Base-by-base conservation (phyloP, 805 yeast species). In the Nakazawaea siamensis region DNA sequence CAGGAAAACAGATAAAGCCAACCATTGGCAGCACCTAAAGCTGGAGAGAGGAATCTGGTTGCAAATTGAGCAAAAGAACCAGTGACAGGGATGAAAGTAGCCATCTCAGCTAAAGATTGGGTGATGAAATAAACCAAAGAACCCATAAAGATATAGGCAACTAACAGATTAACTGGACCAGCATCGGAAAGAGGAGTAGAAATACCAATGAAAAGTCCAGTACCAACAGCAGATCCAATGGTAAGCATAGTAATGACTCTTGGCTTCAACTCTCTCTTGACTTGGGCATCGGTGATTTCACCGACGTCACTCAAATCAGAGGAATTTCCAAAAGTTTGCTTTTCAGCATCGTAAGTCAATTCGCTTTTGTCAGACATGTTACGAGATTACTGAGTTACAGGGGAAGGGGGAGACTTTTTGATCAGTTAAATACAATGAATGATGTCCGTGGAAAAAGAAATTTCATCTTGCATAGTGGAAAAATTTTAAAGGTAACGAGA, bases 21-120 rank as follows among this genome's bases (percentile, higher is more conserved):
- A 35, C 83, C 82, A 40, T 72, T 74, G 20, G 86, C 76, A 27
- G 76, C 80, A 38, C 88, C 90, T 26, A 77, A 53, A 6, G 87
- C 73, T n/a, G 79, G 80, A 4, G 80, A 73, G 20, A 78, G 54
- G 62, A 79, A 80, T 46, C 81, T 62, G 10, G 80, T 64, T n/a
- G 78, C 67, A 51, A 80, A 80, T 30, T 76, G 82, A 20, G 81
- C 71, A 56, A 80, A 78, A 0, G 85, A 76, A 37, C 77, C 77
- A 1, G 76, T 65, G 27, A 77, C 71, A 7, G 88, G 88, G 13
- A 80, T 75, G 44, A 68, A 76, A 8, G 76, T 80, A 33, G 87
- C 86, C 88, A 81, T 78, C 55, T 81, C 90, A 48, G 87, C 88
- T 38, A 81, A 59, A 3, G 80, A 69, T 51, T 80, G 87, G 15